A percentile compares a stretch with the other conserved stretches of the same genome.
Evolutionary conservation across 176 grass and related monocot species (phyloP).

Genomic region (Musa troglodytarum): DNA sequence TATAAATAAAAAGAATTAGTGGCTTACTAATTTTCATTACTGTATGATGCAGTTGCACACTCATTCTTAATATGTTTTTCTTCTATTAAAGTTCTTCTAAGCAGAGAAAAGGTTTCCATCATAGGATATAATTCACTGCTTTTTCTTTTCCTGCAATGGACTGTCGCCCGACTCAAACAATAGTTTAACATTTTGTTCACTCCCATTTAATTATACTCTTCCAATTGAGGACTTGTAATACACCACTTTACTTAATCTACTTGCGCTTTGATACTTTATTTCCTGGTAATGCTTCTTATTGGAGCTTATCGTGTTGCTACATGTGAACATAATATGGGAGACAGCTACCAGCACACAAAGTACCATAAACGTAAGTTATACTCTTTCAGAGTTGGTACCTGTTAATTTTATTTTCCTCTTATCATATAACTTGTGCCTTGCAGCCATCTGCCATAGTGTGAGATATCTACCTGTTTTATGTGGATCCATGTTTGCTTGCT

Average conservation of each 20-base stretch:
- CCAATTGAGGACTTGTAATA: background rate
- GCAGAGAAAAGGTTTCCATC: background rate
- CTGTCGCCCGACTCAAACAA: background rate
- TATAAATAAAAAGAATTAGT: too few relatives aligned
- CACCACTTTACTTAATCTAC: background rate
- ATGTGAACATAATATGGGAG: constrained; percentile 39
- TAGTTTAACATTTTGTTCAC: background rate
- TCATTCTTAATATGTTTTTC: too few relatives aligned
- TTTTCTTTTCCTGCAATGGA: background rate
- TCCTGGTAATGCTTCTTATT: constrained; percentile 25
- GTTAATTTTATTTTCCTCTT: background rate
- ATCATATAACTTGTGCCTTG: too few relatives aligned
- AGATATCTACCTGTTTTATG: too few relatives aligned
- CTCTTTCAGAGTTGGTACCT: constrained; percentile 14
- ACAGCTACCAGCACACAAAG: constrained; percentile 99
- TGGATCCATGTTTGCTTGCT: too few relatives aligned
- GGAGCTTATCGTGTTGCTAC: constrained; percentile 27
- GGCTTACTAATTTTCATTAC: too few relatives aligned
- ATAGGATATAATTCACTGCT: background rate
- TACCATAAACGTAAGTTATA: constrained; percentile 86
- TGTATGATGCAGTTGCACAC: too few relatives aligned
- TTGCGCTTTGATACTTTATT: background rate
- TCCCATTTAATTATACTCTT: background rate
- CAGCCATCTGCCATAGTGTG: too few relatives aligned
- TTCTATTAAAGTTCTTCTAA: background rate